Conservation (phyloP, 345 rosid species). For the Viola odorata region DNA sequence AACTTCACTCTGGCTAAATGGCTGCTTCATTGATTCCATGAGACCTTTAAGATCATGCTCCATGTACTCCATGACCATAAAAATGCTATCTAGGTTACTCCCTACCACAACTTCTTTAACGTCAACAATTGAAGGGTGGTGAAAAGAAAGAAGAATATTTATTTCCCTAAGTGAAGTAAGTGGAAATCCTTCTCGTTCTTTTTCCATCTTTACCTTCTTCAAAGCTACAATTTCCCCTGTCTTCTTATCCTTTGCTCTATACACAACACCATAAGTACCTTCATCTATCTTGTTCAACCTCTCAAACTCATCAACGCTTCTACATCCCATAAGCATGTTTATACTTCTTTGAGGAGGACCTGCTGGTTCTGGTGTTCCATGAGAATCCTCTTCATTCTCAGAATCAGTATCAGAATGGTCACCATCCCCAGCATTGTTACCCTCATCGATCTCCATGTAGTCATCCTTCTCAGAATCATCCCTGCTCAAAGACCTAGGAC, state of each 20-base stretch:
- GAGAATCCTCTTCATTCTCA: conserved; percentile 42
- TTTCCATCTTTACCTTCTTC: conserved; percentile 99
- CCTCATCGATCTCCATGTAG: conserved; percentile 65
- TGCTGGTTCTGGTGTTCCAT: conserved; percentile 48
- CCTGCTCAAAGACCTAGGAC: conserved; percentile 47
- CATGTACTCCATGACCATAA: conserved; percentile 99
- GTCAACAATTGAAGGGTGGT: conserved; percentile 90
- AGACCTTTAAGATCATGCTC: conserved; percentile 96
- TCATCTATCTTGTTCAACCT: conserved; percentile 97
- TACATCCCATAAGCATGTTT: conserved; percentile 94
- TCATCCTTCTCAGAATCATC: conserved; percentile 60
- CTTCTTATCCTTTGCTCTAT: conserved; percentile 90
- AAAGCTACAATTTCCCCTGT: conserved; percentile 93
- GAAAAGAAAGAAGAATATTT: conserved; percentile 93
- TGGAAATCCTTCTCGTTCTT: conserved; percentile 99
- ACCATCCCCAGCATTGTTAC: conserved; percentile 20
- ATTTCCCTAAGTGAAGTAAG: conserved; percentile 91
- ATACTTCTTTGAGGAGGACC: conserved; percentile 69
- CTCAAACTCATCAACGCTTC: conserved; percentile 98
- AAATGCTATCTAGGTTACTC: conserved; percentile 86
- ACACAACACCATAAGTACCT: conserved; percentile 99
- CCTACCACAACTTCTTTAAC: conserved; percentile 99
- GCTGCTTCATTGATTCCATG: conserved; percentile 97
- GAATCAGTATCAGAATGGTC: conserved; percentile 47
- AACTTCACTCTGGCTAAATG: conserved; percentile 98